Conservation (phyloP, 2,329 filamentous ascomycete species). For the Sclerotinia minor region DNA sequence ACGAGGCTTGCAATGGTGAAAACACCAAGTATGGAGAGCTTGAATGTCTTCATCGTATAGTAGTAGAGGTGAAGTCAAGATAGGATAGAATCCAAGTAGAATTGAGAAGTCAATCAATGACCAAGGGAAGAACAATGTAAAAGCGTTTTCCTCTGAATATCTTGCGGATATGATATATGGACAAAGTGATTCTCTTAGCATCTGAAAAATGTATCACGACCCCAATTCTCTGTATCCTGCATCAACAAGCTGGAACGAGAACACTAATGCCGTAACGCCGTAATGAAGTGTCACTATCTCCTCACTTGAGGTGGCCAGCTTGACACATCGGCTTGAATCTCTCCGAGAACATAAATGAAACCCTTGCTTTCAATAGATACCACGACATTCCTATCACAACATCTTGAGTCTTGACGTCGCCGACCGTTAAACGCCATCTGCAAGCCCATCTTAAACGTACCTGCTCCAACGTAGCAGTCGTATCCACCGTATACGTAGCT, state of each 20-base stretch:
- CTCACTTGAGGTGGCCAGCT: background rate
- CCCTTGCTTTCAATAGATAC: background rate
- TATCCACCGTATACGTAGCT: background rate
- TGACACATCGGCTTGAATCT: background rate
- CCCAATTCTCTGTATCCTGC: background rate
- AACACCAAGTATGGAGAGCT: conserved; percentile 13
- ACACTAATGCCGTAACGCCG: background rate
- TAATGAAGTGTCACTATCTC: conserved; percentile 9
- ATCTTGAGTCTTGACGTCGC: background rate
- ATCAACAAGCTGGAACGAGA: background rate
- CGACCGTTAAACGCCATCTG: background rate
- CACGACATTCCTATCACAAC: background rate
- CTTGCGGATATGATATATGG: background rate
- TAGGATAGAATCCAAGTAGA: background rate
- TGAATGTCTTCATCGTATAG: conserved; percentile 11
- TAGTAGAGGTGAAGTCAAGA: background rate
- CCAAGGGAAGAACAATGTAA: conserved; percentile 3
- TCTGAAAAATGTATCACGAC: background rate
- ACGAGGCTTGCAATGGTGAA: conserved; percentile 19
- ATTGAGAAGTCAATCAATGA: background rate
- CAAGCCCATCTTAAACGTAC: no score
- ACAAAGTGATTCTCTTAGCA: background rate
- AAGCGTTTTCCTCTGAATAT: background rate
- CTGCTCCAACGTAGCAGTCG: background rate
- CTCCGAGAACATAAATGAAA: background rate